phyloP scores from a whole-genome alignment of 768 basidiomycete genomes.

The Lentinula sp. region DNA sequence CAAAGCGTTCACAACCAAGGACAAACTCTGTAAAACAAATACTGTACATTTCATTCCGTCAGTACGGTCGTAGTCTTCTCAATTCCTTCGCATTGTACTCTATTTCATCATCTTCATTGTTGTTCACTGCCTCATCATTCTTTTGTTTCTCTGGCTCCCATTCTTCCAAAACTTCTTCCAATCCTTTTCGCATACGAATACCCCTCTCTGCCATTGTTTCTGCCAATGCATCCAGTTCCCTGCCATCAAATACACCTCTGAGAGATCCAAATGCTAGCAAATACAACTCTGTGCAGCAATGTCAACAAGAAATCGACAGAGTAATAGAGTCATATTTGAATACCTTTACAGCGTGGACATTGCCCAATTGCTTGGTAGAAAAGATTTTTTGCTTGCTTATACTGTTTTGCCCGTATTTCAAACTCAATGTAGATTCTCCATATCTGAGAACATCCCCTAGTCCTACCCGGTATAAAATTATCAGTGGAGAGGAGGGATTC shows the following conservation, averaged over 20 bases:
- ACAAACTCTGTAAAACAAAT: conserved; percentile 13
- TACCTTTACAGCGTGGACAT: conserved; percentile 74
- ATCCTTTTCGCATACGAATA: conserved; percentile 53
- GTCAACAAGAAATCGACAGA: background rate
- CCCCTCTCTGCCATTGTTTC: conserved; percentile 78
- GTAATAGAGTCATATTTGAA: conserved; percentile 6
- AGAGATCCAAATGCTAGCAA: conserved; percentile 71
- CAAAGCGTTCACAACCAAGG: conserved; percentile 14
- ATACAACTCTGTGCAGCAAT: conserved; percentile 53
- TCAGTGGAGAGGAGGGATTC: background rate
- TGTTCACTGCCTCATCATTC: conserved; percentile 19
- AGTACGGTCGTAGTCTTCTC: conserved; percentile 62
- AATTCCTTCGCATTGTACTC: conserved; percentile 54
- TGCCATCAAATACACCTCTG: conserved; percentile 50
- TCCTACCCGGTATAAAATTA: conserved; percentile 33
- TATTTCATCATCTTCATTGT: conserved; percentile 43
- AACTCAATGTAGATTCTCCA: conserved; percentile 77
- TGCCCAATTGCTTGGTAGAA: conserved; percentile 71
- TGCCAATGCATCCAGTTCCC: conserved; percentile 55
- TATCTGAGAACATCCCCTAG: conserved; percentile 54
- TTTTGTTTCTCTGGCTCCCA: conserved; percentile 27
- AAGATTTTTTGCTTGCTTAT: conserved; percentile 61
- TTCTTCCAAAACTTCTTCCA: conserved; percentile 53
- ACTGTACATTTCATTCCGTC: conserved; percentile 13
- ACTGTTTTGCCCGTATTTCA: conserved; percentile 59